Percentiles rank a stretch among this genome's conserved stretches.
phyloP scores from a whole-genome alignment of 1,284 basidiomycete genomes.

The Papiliotrema fonsecae region DNA sequence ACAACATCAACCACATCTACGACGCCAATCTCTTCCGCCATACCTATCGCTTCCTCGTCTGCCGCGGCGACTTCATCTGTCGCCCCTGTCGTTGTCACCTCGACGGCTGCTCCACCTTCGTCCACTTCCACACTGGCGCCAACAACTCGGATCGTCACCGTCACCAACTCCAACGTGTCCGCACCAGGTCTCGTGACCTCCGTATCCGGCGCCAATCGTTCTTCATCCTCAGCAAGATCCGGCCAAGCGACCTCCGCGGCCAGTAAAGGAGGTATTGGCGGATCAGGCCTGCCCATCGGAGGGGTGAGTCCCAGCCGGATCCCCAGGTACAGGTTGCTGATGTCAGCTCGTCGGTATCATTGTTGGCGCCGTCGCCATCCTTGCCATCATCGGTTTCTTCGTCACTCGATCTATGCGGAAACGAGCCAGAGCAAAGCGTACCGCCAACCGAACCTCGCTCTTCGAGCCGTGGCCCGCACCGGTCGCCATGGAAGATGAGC shows the following conservation, averaged over 20 bases:
- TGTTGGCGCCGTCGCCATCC: conserved; percentile 30
- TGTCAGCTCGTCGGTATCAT: conserved; percentile 42
- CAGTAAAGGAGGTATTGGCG: conserved; percentile 21
- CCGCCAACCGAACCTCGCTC: conserved; percentile 33
- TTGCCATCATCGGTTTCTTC: conserved; percentile 27
- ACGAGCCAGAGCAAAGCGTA: conserved; percentile 27
- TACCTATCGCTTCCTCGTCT: conserved; percentile 6
- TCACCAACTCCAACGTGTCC: conserved; percentile 1
- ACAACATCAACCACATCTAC: conserved; percentile 1
- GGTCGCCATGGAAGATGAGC: conserved; percentile 29
- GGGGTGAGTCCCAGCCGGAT: conserved; percentile 24
- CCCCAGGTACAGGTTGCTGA: neutral
- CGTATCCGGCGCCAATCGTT: conserved; percentile 7
- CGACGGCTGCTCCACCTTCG: conserved; percentile 4
- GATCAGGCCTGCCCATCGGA: conserved; percentile 24
- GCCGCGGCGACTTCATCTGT: conserved; percentile 7
- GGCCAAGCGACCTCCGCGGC: neutral
- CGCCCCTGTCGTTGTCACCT: neutral
- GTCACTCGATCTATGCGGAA: conserved; percentile 31
- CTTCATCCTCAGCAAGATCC: conserved; percentile 3
- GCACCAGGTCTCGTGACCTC: conserved; percentile 9
- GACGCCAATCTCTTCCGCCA: conserved; percentile 4
- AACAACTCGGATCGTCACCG: conserved; percentile 8
- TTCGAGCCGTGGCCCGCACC: conserved; percentile 39
- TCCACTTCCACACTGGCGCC: conserved; percentile 8